Evolutionary conservation across 805 yeast species (phyloP), one percentile per base, ranked within the genome.

Genomic region (Lachancea lanzarotensis): DNA sequence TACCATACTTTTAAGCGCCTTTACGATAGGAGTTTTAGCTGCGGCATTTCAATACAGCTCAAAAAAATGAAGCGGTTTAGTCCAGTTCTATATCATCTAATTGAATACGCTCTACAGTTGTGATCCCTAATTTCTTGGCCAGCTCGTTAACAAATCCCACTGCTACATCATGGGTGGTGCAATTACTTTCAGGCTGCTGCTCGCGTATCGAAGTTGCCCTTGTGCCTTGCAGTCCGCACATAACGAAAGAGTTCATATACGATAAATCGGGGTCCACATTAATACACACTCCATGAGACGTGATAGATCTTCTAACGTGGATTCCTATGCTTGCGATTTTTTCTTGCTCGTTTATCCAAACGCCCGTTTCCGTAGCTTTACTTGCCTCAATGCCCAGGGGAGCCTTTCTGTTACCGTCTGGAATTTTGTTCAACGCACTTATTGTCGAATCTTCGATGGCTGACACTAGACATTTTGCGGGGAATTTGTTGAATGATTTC

Each of bases 241-340:
- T 86, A 4, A 79, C 81, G 50, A 86, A 78, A 26, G 72, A 70
- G 48, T 87, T 82, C 54, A 91, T 73, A 65, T 74, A 84, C 32
- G 76, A 72, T 36, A 88, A 70, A 55, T 89, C 89, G 0, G 95
- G 88, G 27, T 58, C 49, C 2, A 85, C 81, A 59, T 93, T 93
- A 36, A 93, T 73, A 1, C 91, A 86, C 13, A 91, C 71, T 0
- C 99, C 98, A 66, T 90, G 96, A 0, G 93, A 80, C 0, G 97
- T 87, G 27, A 93, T 74, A 11, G 84, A 80, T 46, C 96, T 69
- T 50, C 88, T 82, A 6, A 91, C 81, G 56, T 88, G 89, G 42
- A 91, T 79, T 0, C 98, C 98, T 3, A 95, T 76, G 19, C 96
- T 84, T 1, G 95, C 90, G 27, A 93, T 82, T 62, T 93, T 90